Percentiles rank a stretch among this genome's conserved stretches.
phyloP scores from a whole-genome alignment of 2,329 filamentous ascomycete species.

The Podosphaera aphanis region DNA sequence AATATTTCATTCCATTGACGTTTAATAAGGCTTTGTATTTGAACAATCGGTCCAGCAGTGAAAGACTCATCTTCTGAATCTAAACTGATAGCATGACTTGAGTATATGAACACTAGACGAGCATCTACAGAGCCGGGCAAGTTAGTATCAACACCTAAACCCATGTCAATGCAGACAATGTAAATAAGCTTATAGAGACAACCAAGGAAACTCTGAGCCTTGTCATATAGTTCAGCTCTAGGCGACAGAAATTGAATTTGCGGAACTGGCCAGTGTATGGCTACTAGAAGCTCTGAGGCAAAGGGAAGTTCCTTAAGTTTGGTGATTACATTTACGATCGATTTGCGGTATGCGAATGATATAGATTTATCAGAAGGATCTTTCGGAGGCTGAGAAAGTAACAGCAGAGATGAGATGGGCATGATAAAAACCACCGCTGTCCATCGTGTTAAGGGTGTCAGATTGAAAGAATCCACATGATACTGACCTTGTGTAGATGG shows the following conservation, averaged over 20 bases:
- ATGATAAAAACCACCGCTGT: not conserved
- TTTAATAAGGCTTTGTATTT: conserved; percentile 8
- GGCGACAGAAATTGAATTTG: conserved; percentile 25
- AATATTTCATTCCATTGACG: conserved; percentile 43
- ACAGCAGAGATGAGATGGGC: conserved; percentile 25
- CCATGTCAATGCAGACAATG: conserved; percentile 37
- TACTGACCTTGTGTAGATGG: not conserved
- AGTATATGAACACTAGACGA: conserved; percentile 47
- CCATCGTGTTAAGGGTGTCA: not conserved
- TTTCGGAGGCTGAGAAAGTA: conserved; percentile 38
- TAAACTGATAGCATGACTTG: not conserved
- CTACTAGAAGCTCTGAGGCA: conserved; percentile 21
- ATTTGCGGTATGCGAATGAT: conserved; percentile 33
- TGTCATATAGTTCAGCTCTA: conserved; percentile 31
- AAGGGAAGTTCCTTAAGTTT: conserved; percentile 21
- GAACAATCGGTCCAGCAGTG: conserved; percentile 14
- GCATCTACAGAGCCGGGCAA: conserved; percentile 51
- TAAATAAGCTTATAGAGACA: conserved; percentile 59
- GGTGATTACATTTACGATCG: conserved; percentile 30
- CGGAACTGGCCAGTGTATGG: conserved; percentile 35
- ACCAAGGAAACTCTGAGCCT: conserved; percentile 52
- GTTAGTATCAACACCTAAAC: conserved; percentile 34
- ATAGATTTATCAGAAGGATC: conserved; percentile 28
- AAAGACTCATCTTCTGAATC: not conserved
- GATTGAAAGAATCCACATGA: not conserved